Base-by-base conservation (phyloP, 495 filamentous ascomycete genomes). In the Lasiosphaeria hispida region DNA sequence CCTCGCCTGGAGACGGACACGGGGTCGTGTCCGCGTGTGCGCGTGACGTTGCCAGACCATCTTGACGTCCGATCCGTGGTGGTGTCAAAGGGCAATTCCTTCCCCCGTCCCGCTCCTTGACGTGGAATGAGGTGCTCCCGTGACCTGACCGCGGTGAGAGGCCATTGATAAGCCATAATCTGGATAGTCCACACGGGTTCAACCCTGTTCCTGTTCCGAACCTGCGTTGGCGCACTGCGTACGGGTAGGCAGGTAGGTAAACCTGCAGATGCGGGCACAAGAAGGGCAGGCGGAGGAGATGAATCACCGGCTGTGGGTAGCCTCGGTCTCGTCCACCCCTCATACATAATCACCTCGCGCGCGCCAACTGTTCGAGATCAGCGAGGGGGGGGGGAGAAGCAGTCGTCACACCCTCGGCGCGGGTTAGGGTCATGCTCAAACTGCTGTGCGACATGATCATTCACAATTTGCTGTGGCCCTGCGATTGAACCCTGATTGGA, bases 361-460 rank as follows among this genome's bases (percentile, higher is more conserved):
- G 47, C 47, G 47, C 23, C 23, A n/a, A 13, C n/a, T 42, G 6
- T 48, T 36, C 37, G 37, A 10, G 47, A 34, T 11, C 15, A 58
- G 41, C n/a, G 15, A 37, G 30, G 53, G 9, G 37, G 14, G 42
- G 33, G 18, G 18, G 17, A 23, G 33, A 10, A 44, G 33, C 15
- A 23, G 44, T 14, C 13, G 51, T 61, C 35, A 41, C 36, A 61
- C 59, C 15, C 59, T 53, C 55, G 48, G 53, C 48, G 48, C 59
- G 53, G 59, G 18, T 56, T 40, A 40, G 47, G 40, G 17, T 48
- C 53, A 30, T 50, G 52, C 39, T 47, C 19, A 49, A 14, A 8
- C 47, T 49, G 47, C 36, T 53, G 53, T 41, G 37, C 36, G 41
- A 48, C 35, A 48, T 57, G 18, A 53, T 56, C 59, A 23, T 52